Evolutionary conservation across 116 monocot species (phyloP), one percentile per base, ranked within the genome.

Genomic region (Phalaenopsis hybrid): DNA sequence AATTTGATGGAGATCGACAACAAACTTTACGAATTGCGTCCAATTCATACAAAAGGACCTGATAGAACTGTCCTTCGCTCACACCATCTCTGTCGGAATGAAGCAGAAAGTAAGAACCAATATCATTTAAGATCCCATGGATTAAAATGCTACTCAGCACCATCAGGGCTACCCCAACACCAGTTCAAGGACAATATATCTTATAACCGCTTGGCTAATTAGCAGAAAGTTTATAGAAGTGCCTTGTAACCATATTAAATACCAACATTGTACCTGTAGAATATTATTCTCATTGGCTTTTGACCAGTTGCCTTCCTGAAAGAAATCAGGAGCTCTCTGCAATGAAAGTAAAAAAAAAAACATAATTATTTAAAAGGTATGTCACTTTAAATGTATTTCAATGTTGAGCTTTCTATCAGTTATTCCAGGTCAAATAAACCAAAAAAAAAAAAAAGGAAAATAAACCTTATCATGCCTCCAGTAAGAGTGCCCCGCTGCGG

Each of bases 391-490:
- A 5, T 12, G 41, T 65, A 25, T 65, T 23, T 23, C 65, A 51
- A 51, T 12, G 11, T 13, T 51, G 52, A 51, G 52, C 15, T 51
- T 65, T 61, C 13, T 65, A 65, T 65, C n/a, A 65, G 2, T 65
- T 65, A 23, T 65, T 65, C n/a, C 23, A 65, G 65, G 13, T 25
- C 52, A 65, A 65, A 65, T 65, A 65, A 65, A 7, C 33, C 33
- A 5, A 44, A 49, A 69, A 23, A 28, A 23, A 28, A 65, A 16
- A 28, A 67, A 67, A 31, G 67, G 4, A 25, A 67, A 67, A 55
- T 17, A 82, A 55, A 93, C 92, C 92, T 90, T 76, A 93, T 90
- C 92, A 93, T 93, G 81, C 92, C 92, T 76, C 92, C 92, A 61
- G 79, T 75, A 75, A 90, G 85, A 23, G 81, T 83, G 5, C 90